These are phyloP conservation scores for Ceratobasidium papillatum DNA, from an alignment of 1,284 basidiomycete species.

Conservation along the genomic window DNA sequence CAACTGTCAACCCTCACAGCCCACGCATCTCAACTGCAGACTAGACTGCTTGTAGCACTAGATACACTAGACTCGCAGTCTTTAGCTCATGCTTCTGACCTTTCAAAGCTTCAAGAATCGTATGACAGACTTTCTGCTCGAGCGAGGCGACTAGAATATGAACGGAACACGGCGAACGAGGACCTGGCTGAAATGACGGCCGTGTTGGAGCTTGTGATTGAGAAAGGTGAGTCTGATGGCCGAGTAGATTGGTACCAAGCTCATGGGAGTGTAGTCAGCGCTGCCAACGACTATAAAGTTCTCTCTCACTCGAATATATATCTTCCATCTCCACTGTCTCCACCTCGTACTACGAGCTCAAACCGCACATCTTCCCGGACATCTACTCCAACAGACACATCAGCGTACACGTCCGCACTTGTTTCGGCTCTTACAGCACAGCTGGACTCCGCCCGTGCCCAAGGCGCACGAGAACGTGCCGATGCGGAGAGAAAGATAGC, in stretches of 20 bases:
- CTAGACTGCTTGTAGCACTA: slow-evolving; percentile 31
- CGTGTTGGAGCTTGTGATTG: slow-evolving; percentile 24
- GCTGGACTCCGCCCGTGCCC: slow-evolving; percentile 20
- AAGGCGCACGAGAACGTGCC: slow-evolving; percentile 10
- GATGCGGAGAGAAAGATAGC: slow-evolving; percentile 26
- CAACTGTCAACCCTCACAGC: slow-evolving; percentile 31
- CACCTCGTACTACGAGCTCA: slow-evolving; percentile 1
- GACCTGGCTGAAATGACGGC: slow-evolving; percentile 38
- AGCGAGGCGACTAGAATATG: slow-evolving; percentile 32
- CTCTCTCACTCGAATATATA: slow-evolving; percentile 32
- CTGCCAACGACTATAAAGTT: slow-evolving; percentile 33
- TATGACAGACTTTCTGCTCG: slow-evolving; percentile 24
- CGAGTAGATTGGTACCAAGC: neutral
- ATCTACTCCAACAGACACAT: neutral
- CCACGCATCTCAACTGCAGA: slow-evolving; percentile 27
- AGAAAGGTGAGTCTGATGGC: slow-evolving; percentile 18
- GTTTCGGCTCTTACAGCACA: slow-evolving; percentile 23
- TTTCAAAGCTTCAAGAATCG: slow-evolving; percentile 12
- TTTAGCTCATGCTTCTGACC: slow-evolving; percentile 30
- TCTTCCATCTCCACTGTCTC: slow-evolving; percentile 22
- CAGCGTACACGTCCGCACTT: slow-evolving; percentile 26
- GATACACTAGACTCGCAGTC: slow-evolving; percentile 31
- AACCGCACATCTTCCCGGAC: neutral
- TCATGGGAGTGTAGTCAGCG: slow-evolving; percentile 6
- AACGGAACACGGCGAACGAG: slow-evolving; percentile 30